phyloP scores from a whole-genome alignment of 768 basidiomycete genomes.

The Heimioporus sp. region DNA sequence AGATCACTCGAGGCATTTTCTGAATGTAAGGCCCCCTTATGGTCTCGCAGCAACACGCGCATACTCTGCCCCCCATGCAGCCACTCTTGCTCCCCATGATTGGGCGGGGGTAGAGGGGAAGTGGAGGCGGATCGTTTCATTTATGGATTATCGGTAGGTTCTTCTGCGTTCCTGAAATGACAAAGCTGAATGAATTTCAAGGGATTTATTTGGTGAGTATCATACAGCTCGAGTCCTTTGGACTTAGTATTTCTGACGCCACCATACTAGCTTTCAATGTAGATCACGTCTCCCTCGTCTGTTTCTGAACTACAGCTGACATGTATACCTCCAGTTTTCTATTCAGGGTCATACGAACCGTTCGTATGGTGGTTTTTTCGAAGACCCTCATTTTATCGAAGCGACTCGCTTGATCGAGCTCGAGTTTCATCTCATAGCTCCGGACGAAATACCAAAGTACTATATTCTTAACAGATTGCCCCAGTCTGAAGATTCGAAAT shows the following conservation, averaged over 20 bases:
- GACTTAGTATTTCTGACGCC: background rate
- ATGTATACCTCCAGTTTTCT: constrained; percentile 5
- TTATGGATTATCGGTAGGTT: constrained; percentile 72
- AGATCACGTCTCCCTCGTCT: constrained; percentile 11
- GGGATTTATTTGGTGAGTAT: constrained; percentile 26
- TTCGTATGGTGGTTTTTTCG: constrained; percentile 42
- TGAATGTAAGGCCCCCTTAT: constrained; percentile 43
- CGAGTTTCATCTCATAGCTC: constrained; percentile 46
- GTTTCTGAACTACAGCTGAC: constrained; percentile 3
- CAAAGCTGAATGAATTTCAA: constrained; percentile 16
- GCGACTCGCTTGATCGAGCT: constrained; percentile 63
- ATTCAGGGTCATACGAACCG: constrained; percentile 22
- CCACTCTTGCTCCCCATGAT: constrained; percentile 38
- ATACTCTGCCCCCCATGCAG: constrained; percentile 50
- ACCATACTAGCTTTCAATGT: constrained; percentile 49
- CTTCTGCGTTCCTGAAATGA: constrained; percentile 27
- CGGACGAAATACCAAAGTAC: constrained; percentile 15
- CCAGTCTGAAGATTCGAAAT: constrained; percentile 23
- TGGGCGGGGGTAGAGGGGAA: constrained; percentile 77
- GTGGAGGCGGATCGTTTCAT: constrained; percentile 75
- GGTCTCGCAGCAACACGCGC: constrained; percentile 51
- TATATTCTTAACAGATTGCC: constrained; percentile 22
- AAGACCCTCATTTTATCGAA: constrained; percentile 54
- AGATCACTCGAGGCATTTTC: constrained; percentile 40
- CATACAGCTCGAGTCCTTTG: background rate